Percentiles rank a stretch among this genome's conserved stretches.
Conservation (phyloP, 2,329 filamentous ascomycete genomes). For the Penicillium thymicola region DNA sequence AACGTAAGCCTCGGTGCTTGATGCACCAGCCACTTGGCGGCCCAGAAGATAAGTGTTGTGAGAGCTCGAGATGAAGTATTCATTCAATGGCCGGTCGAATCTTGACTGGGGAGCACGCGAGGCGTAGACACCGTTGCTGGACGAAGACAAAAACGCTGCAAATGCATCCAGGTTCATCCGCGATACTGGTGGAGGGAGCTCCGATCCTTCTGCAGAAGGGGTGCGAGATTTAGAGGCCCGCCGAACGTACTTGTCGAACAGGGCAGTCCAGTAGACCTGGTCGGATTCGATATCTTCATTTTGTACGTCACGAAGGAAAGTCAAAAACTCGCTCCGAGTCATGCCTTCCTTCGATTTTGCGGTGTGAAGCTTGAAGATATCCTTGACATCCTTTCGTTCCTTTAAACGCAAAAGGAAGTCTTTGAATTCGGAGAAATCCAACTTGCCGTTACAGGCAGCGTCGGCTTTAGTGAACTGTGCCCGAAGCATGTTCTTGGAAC, state of each 20-base stretch:
- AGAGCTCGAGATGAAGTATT: constrained; percentile 97
- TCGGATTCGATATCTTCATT: constrained; percentile 70
- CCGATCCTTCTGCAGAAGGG: constrained; percentile 39
- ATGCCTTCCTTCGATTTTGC: constrained; percentile 62
- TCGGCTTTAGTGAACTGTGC: constrained; percentile 73
- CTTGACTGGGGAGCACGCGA: constrained; percentile 59
- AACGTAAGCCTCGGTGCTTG: constrained; percentile 94
- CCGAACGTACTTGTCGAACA: constrained; percentile 69
- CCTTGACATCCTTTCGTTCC: constrained; percentile 74
- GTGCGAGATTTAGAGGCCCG: constrained; percentile 51
- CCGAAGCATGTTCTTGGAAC: constrained; percentile 69
- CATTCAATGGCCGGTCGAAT: constrained; percentile 82
- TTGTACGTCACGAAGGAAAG: constrained; percentile 71
- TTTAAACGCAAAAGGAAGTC: constrained; percentile 81
- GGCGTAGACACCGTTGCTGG: constrained; percentile 66
- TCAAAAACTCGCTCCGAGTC: constrained; percentile 68
- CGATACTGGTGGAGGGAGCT: constrained; percentile 42
- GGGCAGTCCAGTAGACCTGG: constrained; percentile 62
- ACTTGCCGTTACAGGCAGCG: constrained; percentile 57
- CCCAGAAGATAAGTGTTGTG: constrained; percentile 97
- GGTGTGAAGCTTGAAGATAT: constrained; percentile 65
- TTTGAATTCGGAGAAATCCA: constrained; percentile 79
- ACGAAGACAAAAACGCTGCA: constrained; percentile 71
- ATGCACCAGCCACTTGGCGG: constrained; percentile 82
- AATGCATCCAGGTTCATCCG: constrained; percentile 77